Conservation (phyloP, 2,329 filamentous ascomycete genomes). For the Pseudovirgaria hyperparasitica region DNA sequence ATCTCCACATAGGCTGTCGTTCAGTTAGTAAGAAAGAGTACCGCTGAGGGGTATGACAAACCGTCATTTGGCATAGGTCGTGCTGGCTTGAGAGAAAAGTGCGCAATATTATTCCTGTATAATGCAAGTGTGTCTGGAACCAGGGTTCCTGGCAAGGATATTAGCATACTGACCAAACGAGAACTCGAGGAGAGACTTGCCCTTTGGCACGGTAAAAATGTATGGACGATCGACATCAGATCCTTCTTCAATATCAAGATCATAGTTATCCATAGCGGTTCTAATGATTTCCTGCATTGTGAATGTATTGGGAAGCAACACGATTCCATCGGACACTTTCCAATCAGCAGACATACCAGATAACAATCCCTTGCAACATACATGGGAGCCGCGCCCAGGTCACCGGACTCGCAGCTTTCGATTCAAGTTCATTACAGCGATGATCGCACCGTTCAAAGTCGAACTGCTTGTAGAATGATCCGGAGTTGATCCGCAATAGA, state of each 20-base stretch:
- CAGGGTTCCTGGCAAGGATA: slow-evolving; percentile 2
- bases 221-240: slow-evolving; percentile 5
- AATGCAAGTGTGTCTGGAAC: slow-evolving; percentile 3
- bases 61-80: slow-evolving; percentile 1
- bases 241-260: slow-evolving; percentile 5
- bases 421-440: neutral
- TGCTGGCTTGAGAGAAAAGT: slow-evolving; percentile 5
- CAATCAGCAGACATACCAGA: neutral
- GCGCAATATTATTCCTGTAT: slow-evolving; percentile 1
- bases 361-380: slow-evolving; percentile 3
- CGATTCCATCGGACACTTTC: slow-evolving; percentile 3
- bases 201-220: slow-evolving; percentile 7
- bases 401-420: neutral
- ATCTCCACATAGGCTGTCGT: too few relatives aligned
- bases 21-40: too few relatives aligned
- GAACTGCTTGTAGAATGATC: slow-evolving; percentile 4
- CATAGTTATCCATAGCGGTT: slow-evolving; percentile 4
- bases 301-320: slow-evolving; percentile 6
- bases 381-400: slow-evolving; percentile 1
- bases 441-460: slow-evolving; percentile 1
- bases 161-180: slow-evolving; percentile 1
- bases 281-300: slow-evolving; percentile 7
- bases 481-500: slow-evolving; percentile 6
- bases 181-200: slow-evolving; percentile 1
- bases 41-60: slow-evolving; percentile 2